phyloP scores from a whole-genome alignment of 257 asterid genomes.

The Solanum clarkiae region DNA sequence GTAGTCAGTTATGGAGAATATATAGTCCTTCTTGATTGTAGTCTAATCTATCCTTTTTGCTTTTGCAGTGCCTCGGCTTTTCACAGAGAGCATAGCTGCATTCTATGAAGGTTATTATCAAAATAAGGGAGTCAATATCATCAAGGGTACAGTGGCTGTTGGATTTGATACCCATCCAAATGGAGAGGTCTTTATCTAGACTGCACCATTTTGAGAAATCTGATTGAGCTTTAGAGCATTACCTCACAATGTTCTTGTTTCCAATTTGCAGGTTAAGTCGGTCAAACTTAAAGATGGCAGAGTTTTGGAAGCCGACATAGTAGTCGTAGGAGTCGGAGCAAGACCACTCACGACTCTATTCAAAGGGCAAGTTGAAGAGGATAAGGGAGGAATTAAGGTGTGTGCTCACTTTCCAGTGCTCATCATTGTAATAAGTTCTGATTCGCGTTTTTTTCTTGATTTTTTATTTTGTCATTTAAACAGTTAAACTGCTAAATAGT shows the following conservation, averaged over 20 bases:
- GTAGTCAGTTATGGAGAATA: background rate
- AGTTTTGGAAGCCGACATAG: constrained; percentile 85
- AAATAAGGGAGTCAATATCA: constrained; percentile 72
- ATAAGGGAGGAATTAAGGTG: constrained; percentile 94
- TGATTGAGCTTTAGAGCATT: background rate
- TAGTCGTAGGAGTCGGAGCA: constrained; percentile 94
- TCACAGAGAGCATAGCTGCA: constrained; percentile 84
- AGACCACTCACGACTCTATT: constrained; percentile 56
- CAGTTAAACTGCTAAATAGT: background rate
- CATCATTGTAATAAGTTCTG: background rate
- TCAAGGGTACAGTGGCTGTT: constrained; percentile 91
- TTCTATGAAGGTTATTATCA: constrained; percentile 79
- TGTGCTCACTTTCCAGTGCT: background rate
- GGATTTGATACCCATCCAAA: constrained; percentile 60
- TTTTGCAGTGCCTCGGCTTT: constrained; percentile 85
- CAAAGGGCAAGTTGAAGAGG: constrained; percentile 87
- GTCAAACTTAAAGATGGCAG: constrained; percentile 91
- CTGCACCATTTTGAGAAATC: background rate
- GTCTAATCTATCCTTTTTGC: constrained; percentile 1
- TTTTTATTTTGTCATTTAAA: background rate
- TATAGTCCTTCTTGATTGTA: background rate
- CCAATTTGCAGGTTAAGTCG: constrained; percentile 51
- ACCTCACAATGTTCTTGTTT: background rate
- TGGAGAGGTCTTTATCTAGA: constrained; percentile 51
- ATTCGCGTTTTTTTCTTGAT: background rate